Evolutionary conservation across 2,329 filamentous ascomycete genomes (phyloP).

Genomic region (Orbilia ellipsospora): DNA sequence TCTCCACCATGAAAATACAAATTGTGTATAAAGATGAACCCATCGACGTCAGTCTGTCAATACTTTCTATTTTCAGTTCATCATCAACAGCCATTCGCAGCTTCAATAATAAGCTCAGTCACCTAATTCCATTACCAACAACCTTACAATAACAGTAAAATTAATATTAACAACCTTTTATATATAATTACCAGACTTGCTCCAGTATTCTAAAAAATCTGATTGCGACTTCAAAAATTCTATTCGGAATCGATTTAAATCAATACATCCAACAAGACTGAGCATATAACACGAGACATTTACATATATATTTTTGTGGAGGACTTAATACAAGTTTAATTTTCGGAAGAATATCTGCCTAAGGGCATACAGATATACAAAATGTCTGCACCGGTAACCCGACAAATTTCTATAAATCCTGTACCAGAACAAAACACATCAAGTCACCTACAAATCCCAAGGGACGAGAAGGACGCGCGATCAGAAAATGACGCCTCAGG

Average conservation of each 20-base stretch:
- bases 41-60: slow-evolving; percentile 23
- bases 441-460: slow-evolving; percentile 30
- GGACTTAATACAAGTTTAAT: neutral
- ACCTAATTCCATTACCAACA: too few species aligned
- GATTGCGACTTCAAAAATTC: too few species aligned
- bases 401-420: slow-evolving; percentile 51
- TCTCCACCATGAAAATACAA: neutral
- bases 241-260: too few species aligned
- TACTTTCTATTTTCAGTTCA: neutral
- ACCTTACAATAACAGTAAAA: neutral
- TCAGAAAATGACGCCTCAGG: slow-evolving; percentile 46
- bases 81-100: too few species aligned
- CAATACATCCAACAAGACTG: too few species aligned
- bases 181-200: too few species aligned
- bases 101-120: too few species aligned
- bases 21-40: slow-evolving; percentile 32
- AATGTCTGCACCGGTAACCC: slow-evolving; percentile 45
- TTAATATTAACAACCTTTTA: too few species aligned
- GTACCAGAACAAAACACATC: slow-evolving; percentile 22
- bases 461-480: slow-evolving; percentile 22
- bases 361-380: neutral
- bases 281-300: too few species aligned
- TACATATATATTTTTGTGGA: too few species aligned
- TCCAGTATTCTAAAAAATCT: too few species aligned
- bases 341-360: too few species aligned